phyloP scores from a whole-genome alignment of 306 rosid species.

The Malus sylvestris region DNA sequence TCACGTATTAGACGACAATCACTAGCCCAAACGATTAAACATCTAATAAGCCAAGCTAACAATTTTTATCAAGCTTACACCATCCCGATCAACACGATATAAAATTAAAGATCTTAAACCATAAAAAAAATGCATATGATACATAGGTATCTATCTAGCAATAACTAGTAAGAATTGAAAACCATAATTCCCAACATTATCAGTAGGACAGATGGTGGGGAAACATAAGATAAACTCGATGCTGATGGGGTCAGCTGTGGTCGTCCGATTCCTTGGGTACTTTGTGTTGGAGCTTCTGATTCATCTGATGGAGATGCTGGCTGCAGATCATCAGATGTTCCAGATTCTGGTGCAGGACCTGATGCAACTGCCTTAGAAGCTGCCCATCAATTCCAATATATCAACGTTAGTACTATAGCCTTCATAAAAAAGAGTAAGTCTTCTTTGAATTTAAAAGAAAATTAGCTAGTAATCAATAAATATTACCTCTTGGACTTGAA shows the following conservation, averaged over 20 bases:
- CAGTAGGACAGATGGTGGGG: slow-evolving; percentile 16
- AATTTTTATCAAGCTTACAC: neutral
- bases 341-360: slow-evolving; percentile 13
- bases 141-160: neutral
- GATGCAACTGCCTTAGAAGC: slow-evolving; percentile 25
- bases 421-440: neutral
- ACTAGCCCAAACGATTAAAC: neutral
- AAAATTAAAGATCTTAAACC: neutral
- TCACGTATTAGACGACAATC: no score
- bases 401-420: neutral
- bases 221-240: slow-evolving; percentile 17
- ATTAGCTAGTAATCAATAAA: neutral
- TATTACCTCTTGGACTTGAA: slow-evolving; percentile 52
- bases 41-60: neutral
- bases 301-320: slow-evolving; percentile 20
- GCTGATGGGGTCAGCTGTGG: slow-evolving; percentile 29
- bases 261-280: slow-evolving; percentile 15
- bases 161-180: neutral
- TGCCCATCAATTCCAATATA: slow-evolving; percentile 9
- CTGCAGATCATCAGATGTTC: slow-evolving; percentile 5
- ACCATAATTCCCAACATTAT: slow-evolving; percentile 16
- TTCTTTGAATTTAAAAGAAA: neutral
- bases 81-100: no score
- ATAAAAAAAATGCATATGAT: neutral
- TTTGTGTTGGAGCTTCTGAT: slow-evolving; percentile 20